Conservation (phyloP, 1,284 basidiomycete genomes). For the Ceratobasidium sp. region DNA sequence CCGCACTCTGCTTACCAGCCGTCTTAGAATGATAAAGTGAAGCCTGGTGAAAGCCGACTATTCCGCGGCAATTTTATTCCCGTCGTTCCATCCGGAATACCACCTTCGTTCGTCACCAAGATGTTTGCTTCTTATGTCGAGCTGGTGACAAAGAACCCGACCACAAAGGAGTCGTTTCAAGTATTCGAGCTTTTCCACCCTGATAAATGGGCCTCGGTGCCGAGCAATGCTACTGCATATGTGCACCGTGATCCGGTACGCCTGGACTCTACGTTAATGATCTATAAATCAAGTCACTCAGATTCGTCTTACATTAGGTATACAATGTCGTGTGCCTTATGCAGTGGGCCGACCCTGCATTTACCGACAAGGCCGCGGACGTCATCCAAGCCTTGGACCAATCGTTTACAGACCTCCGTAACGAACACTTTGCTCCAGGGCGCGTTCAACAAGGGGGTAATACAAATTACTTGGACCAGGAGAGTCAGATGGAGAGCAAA, state of each 20-base stretch:
- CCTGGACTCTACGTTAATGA: background rate
- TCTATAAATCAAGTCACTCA: background rate
- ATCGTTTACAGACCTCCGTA: background rate
- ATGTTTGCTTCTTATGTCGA: conserved; percentile 43
- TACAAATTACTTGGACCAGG: conserved; percentile 12
- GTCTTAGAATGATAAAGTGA: background rate
- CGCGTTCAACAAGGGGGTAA: conserved; percentile 15
- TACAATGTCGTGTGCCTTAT: conserved; percentile 2
- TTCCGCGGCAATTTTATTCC: conserved; percentile 6
- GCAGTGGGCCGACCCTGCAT: background rate
- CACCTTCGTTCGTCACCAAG: conserved; percentile 19
- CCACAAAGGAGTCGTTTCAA: conserved; percentile 49
- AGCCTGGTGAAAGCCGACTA: background rate
- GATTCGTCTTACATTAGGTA: background rate
- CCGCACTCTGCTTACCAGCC: background rate
- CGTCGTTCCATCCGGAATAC: background rate
- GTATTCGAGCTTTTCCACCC: conserved; percentile 61
- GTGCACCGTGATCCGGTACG: conserved; percentile 43
- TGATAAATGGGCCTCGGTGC: conserved; percentile 57
- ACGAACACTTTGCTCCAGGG: conserved; percentile 13
- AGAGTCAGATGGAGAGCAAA: conserved; percentile 16
- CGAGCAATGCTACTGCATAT: conserved; percentile 56
- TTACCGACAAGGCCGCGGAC: background rate
- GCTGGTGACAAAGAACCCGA: conserved; percentile 18
- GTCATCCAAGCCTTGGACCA: background rate